Conservation (phyloP, 2,329 filamentous ascomycete genomes). For the Exophiala sideris region DNA sequence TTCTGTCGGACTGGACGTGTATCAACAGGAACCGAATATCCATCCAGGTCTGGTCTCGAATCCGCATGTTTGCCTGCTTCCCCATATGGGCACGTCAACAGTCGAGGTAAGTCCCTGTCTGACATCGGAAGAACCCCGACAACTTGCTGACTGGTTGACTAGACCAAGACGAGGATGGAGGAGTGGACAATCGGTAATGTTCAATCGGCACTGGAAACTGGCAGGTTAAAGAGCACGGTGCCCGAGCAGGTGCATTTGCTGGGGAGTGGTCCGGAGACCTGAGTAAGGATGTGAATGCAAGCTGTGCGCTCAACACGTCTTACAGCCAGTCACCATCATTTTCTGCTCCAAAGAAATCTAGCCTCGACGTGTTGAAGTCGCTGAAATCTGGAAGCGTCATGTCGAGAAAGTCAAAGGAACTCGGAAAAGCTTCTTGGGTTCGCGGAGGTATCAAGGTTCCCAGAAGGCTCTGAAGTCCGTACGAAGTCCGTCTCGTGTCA, state of each 20-base stretch:
- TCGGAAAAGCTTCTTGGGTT: not conserved
- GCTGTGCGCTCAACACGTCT: not conserved
- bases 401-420: slow-evolving; percentile 11
- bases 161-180: slow-evolving; percentile 16
- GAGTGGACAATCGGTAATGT: slow-evolving; percentile 10
- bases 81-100: slow-evolving; percentile 84
- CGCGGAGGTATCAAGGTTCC: not conserved
- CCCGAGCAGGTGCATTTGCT: slow-evolving; percentile 9
- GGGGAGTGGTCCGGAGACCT: not conserved
- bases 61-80: slow-evolving; percentile 59
- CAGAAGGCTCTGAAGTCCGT: slow-evolving; percentile 10
- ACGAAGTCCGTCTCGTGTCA: slow-evolving; percentile 13
- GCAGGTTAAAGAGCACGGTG: slow-evolving; percentile 2
- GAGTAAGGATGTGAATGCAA: not conserved
- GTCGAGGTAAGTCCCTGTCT: slow-evolving; percentile 45
- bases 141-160: not conserved
- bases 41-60: slow-evolving; percentile 72
- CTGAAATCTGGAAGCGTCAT: slow-evolving; percentile 1
- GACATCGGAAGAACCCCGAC: not conserved
- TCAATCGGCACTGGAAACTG: slow-evolving; percentile 3
- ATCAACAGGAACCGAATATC: slow-evolving; percentile 73
- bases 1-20: slow-evolving; percentile 76
- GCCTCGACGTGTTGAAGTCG: slow-evolving; percentile 3
- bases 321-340: slow-evolving; percentile 9
- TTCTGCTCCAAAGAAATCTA: slow-evolving; percentile 7